Evolutionary conservation across 352 stramenopile species (phyloP).

Genomic region (Achlya hypogyna): DNA sequence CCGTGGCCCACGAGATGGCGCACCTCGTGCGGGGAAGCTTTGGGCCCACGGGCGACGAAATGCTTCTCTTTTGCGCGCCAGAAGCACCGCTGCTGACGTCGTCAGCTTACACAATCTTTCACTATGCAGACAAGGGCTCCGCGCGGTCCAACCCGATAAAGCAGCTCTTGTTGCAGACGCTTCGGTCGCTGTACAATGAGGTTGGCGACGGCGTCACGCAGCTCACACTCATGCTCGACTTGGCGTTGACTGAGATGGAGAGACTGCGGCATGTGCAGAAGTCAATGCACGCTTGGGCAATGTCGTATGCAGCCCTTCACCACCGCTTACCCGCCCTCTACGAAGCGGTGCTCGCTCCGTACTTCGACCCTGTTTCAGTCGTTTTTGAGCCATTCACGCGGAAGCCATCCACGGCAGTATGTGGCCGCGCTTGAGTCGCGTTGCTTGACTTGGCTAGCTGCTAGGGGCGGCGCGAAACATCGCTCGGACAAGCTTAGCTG

Average conservation of each 20-base stretch:
- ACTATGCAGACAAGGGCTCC: conserved; percentile 8
- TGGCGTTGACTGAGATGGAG: conserved; percentile 19
- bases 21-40: conserved; percentile 35
- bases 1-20: conserved; percentile 22
- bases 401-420: background rate
- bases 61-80: conserved; percentile 48
- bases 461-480: conserved; percentile 22
- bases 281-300: background rate
- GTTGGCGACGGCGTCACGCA: conserved; percentile 43
- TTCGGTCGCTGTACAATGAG: conserved; percentile 38
- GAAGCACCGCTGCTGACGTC: conserved; percentile 47
- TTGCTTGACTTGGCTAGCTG: conserved; percentile 23
- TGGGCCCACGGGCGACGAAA: conserved; percentile 38
- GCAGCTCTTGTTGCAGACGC: conserved; percentile 38
- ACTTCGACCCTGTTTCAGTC: background rate
- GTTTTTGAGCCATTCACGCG: background rate
- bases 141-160: conserved; percentile 23
- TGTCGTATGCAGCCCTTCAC: background rate
- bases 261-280: background rate
- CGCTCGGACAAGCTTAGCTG: conserved; percentile 31
- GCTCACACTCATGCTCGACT: conserved; percentile 50
- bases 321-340: background rate
- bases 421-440: background rate
- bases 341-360: background rate
- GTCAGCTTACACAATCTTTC: conserved; percentile 40